These are phyloP conservation scores for Cryphonectria naterciae DNA, from an alignment of 2,329 filamentous ascomycete genomes.

Conservation along the genomic window DNA sequence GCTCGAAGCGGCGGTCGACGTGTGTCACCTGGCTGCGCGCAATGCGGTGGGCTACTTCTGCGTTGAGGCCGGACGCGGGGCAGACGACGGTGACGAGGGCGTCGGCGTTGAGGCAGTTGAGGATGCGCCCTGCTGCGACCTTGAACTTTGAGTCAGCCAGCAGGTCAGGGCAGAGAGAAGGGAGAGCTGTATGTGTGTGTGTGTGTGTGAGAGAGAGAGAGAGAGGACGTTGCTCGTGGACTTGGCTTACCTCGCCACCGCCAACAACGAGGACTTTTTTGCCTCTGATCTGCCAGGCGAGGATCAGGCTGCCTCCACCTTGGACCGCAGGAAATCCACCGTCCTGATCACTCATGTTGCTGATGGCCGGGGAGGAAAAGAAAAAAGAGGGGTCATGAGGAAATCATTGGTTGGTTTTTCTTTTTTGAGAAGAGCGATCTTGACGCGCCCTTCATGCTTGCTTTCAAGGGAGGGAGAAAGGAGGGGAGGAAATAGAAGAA, in stretches of 20 bases:
- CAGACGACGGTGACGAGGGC: conserved; percentile 86
- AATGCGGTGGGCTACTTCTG: conserved; percentile 85
- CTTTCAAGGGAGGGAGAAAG: not conserved
- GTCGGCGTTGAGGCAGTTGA: conserved; percentile 93
- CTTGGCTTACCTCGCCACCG: conserved; percentile 77
- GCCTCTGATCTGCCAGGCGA: conserved; percentile 92
- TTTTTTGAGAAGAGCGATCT: not conserved
- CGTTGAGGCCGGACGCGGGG: conserved; percentile 78
- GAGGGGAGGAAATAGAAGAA: too few relatives aligned
- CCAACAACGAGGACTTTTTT: conserved; percentile 92
- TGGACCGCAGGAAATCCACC: conserved; percentile 76
- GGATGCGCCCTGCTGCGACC: conserved; percentile 93
- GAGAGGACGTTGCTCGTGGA: conserved; percentile 18
- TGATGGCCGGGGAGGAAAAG: not conserved
- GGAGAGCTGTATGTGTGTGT: too few relatives aligned
- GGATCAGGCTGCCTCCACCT: conserved; percentile 87
- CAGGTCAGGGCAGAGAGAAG: not conserved
- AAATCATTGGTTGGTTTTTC: not conserved
- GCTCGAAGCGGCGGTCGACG: conserved; percentile 81
- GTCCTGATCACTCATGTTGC: conserved; percentile 13
- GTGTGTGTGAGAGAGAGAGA: not conserved
- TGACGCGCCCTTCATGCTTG: not conserved
- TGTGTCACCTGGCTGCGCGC: conserved; percentile 76
- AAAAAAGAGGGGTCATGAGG: not conserved
- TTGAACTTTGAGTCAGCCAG: conserved; percentile 44